Evolutionary conservation across 2,329 filamentous ascomycete species (phyloP).

Genomic region (Bipolaris victoriae): DNA sequence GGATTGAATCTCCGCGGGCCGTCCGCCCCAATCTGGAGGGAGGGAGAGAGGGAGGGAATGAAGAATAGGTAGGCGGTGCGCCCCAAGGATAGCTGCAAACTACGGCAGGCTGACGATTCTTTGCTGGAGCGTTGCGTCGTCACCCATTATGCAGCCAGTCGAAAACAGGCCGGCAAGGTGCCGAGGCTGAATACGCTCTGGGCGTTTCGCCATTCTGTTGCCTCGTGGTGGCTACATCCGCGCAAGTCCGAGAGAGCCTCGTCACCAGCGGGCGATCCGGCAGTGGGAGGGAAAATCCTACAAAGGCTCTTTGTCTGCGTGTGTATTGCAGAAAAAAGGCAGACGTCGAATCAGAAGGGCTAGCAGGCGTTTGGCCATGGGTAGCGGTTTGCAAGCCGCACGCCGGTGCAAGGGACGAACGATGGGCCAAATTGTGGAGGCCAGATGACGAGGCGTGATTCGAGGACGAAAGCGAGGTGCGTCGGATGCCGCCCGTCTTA

Average conservation of each 20-base stretch:
- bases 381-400: conserved; percentile 22
- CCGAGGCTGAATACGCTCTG: conserved; percentile 25
- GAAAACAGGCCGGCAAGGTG: conserved; percentile 16
- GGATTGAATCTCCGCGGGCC: conserved; percentile 38
- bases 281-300: conserved; percentile 11
- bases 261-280: conserved; percentile 41
- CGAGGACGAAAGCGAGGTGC: conserved; percentile 30
- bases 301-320: not conserved
- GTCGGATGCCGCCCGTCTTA: conserved; percentile 27
- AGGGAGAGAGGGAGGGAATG: conserved; percentile 13
- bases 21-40: conserved; percentile 26
- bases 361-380: conserved; percentile 26
- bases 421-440: conserved; percentile 34
- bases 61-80: conserved; percentile 20
- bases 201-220: conserved; percentile 33
- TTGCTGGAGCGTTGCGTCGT: conserved; percentile 20
- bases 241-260: conserved; percentile 34
- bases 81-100: conserved; percentile 14
- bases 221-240: conserved; percentile 34
- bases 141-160: conserved; percentile 19
- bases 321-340: conserved; percentile 2
- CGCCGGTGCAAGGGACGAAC: conserved; percentile 36
- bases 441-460: conserved; percentile 38
- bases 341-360: conserved; percentile 32
- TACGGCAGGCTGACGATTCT: conserved; percentile 14